Conservation (phyloP, 1,139 yeast genomes). For the Suhomyces choctaworum region DNA sequence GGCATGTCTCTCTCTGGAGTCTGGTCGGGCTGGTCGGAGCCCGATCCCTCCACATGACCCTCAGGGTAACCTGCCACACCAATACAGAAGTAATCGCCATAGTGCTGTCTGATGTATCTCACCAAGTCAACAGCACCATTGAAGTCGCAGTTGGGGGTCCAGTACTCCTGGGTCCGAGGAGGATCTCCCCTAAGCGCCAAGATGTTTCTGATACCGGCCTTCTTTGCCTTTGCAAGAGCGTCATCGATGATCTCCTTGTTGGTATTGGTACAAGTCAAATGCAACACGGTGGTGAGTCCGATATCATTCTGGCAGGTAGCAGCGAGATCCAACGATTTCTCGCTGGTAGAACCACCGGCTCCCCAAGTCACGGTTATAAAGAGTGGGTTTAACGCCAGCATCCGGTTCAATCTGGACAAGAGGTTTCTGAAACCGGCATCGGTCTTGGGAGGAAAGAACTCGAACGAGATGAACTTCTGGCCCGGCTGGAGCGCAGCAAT, state of each 20-base stretch:
- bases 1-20: slow-evolving; percentile 67
- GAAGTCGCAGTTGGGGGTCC: slow-evolving; percentile 60
- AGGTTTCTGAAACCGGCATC: slow-evolving; percentile 82
- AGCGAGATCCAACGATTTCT: slow-evolving; percentile 82
- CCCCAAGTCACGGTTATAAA: slow-evolving; percentile 98
- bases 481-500: slow-evolving; percentile 49
- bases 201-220: slow-evolving; percentile 77
- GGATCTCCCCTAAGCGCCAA: slow-evolving; percentile 96
- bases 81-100: slow-evolving; percentile 77
- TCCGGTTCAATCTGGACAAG: slow-evolving; percentile 80
- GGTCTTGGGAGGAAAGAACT: slow-evolving; percentile 97
- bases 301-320: slow-evolving; percentile 71
- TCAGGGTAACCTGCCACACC: slow-evolving; percentile 97
- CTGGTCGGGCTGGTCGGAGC: slow-evolving; percentile 53
- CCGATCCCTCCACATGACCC: slow-evolving; percentile 89
- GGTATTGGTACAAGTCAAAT: slow-evolving; percentile 94
- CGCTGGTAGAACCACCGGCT: slow-evolving; percentile 94
- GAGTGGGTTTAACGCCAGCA: slow-evolving; percentile 83
- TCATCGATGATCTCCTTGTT: slow-evolving; percentile 72
- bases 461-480: slow-evolving; percentile 77
- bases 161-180: slow-evolving; percentile 78
- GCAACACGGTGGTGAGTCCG: slow-evolving; percentile 86
- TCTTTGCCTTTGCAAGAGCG: slow-evolving; percentile 73
- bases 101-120: slow-evolving; percentile 61
- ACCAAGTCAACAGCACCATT: slow-evolving; percentile 82